Conservation (phyloP, 345 rosid species). For the Heritiera fomes region DNA sequence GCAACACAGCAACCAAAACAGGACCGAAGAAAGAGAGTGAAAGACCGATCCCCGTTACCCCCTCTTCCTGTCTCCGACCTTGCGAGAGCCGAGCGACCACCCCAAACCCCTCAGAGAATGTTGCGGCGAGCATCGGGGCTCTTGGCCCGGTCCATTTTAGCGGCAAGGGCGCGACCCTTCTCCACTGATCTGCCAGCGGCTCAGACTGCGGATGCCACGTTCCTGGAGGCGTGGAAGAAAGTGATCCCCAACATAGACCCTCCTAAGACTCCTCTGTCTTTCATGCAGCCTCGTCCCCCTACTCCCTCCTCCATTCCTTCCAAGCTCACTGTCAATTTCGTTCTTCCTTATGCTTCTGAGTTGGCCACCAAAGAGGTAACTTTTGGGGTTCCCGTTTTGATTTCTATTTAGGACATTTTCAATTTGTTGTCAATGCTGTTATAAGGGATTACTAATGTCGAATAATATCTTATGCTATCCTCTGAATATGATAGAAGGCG, state of each 20-base stretch:
- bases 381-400: not conserved
- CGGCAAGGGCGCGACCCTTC: slow-evolving; percentile 26
- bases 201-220: slow-evolving; percentile 32
- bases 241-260: slow-evolving; percentile 43
- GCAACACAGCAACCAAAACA: not conserved
- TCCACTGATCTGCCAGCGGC: slow-evolving; percentile 38
- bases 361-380: slow-evolving; percentile 44
- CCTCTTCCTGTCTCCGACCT: slow-evolving; percentile 33
- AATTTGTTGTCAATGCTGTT: not conserved
- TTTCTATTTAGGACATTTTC: not conserved
- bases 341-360: slow-evolving; percentile 49
- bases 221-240: slow-evolving; percentile 50
- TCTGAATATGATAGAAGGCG: not conserved
- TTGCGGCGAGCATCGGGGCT: slow-evolving; percentile 34
- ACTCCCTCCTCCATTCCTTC: slow-evolving; percentile 47
- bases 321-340: slow-evolving; percentile 55
- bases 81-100: slow-evolving; percentile 48
- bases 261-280: slow-evolving; percentile 48
- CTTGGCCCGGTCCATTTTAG: slow-evolving; percentile 19
- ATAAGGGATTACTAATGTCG: not conserved
- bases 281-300: slow-evolving; percentile 42
- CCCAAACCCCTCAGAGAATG: slow-evolving; percentile 29
- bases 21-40: not conserved
- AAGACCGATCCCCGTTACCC: not conserved
- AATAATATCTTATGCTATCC: not conserved